Evolutionary conservation across 345 rosid genomes (phyloP), one percentile per base, ranked within the genome.

Genomic region (Microcos paniculata): DNA sequence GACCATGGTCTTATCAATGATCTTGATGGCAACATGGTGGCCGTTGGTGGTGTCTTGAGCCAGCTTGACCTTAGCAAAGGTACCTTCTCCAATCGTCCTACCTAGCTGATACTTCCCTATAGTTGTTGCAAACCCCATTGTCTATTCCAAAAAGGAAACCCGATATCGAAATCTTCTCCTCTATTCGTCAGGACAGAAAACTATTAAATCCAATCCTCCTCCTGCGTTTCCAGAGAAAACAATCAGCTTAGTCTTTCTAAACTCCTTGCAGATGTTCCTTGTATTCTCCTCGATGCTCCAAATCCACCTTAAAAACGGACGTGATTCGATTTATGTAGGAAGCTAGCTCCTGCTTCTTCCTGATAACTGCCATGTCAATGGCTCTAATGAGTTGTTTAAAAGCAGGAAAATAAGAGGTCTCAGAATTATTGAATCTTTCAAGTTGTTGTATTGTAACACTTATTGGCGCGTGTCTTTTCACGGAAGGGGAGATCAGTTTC

Each of bases 21-120:
- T 84, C 83, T 95, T 95, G 83, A 95, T 83, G 18, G 98, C 98
- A 16, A 90, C 93, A 33, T 83, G 35, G 12, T 76, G 84, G 59
- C 85, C 86, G 62, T 80, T 88, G 33, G 89, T 82, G 82, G 86
- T 87, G 78, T 95, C 91, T 28, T 89, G 81, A 8, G 91, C 98
- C 6, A 93, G 85, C 86, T 93, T 95, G 38, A 95, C 99, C 86
- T 95, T 95, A 4, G 98, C 97, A 70, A 91, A 94, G 62, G 86
- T 88, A 61, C 98, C 98, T 78, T 90, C 98, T 21, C 98, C 99
- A 19, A 94, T 90, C 6, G 90, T 89, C 70, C 96, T 80, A 18
- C 92, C 78, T 15, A 93, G 83, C 79, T 76, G 83, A 51, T 91
- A 95, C 85, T 91, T 92, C 0, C 98, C 99, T 4, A 93, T 84